Evolutionary conservation across 768 basidiomycete species (phyloP).

Genomic region (Pisolithus tinctorius): DNA sequence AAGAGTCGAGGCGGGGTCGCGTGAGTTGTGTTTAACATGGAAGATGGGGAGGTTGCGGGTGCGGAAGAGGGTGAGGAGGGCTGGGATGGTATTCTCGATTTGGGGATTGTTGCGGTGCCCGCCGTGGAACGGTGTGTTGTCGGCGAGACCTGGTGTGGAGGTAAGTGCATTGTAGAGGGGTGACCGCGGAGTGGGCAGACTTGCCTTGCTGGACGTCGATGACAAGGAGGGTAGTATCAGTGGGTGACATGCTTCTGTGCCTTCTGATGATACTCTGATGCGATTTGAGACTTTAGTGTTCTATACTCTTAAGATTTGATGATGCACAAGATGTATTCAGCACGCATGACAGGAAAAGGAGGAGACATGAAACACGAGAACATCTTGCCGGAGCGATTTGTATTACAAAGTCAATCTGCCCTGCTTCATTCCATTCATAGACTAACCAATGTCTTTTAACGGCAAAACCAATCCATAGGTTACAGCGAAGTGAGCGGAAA

Average conservation of each 20-base stretch:
- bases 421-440: too few species aligned
- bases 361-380: too few species aligned
- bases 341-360: too few species aligned
- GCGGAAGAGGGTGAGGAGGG: conserved; percentile 13
- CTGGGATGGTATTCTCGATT: conserved; percentile 1
- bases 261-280: too few species aligned
- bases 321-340: too few species aligned
- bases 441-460: too few species aligned
- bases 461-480: too few species aligned
- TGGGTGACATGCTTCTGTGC: neutral
- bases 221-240: conserved; percentile 5
- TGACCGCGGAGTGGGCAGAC: neutral
- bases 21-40: conserved; percentile 17
- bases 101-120: conserved; percentile 9
- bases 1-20: conserved; percentile 5
- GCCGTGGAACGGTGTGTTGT: neutral
- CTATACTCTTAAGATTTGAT: too few species aligned
- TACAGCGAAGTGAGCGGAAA: too few species aligned
- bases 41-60: conserved; percentile 11
- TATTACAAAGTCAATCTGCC: too few species aligned
- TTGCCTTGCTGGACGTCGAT: conserved; percentile 17
- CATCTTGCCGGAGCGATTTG: too few species aligned
- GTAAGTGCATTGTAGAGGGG: neutral
- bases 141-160: neutral
- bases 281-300: too few species aligned